phyloP scores from a whole-genome alignment of 2,329 filamentous ascomycete genomes.

The Sporothrix variecibatus region DNA sequence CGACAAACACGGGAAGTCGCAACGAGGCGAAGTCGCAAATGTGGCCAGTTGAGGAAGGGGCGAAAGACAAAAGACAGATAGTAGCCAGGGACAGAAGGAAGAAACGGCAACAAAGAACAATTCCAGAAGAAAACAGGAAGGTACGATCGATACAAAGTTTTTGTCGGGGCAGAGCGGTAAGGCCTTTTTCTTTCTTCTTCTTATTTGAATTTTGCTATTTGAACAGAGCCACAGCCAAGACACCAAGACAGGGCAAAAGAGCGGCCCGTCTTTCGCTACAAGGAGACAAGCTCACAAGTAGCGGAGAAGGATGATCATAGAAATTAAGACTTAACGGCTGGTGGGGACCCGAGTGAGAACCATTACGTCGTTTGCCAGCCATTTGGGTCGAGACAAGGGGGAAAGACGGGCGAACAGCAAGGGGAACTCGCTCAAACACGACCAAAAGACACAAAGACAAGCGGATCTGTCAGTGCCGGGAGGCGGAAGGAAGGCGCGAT shows the following conservation, averaged over 20 bases:
- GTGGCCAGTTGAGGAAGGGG: neutral
- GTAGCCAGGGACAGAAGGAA: neutral
- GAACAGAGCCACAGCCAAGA: conserved; percentile 10
- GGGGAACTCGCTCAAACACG: neutral
- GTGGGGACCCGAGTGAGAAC: neutral
- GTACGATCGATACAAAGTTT: neutral
- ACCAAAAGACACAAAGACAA: neutral
- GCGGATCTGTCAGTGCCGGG: neutral
- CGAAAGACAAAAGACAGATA: neutral
- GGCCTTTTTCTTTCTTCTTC: neutral
- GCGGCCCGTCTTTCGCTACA: neutral
- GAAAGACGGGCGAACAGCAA: neutral
- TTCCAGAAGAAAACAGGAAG: neutral
- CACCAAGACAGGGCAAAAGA: neutral
- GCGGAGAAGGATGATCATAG: neutral
- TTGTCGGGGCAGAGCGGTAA: neutral
- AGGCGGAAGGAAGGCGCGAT: neutral
- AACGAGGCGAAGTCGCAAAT: neutral
- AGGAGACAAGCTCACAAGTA: too few species aligned
- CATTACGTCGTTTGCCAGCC: neutral
- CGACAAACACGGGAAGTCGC: neutral
- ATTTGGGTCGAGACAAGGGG: neutral
- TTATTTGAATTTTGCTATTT: neutral
- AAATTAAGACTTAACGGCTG: neutral
- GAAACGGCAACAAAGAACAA: neutral